phyloP scores from a whole-genome alignment of 371 early-diverging fungal species.

The Mortierella sp. region DNA sequence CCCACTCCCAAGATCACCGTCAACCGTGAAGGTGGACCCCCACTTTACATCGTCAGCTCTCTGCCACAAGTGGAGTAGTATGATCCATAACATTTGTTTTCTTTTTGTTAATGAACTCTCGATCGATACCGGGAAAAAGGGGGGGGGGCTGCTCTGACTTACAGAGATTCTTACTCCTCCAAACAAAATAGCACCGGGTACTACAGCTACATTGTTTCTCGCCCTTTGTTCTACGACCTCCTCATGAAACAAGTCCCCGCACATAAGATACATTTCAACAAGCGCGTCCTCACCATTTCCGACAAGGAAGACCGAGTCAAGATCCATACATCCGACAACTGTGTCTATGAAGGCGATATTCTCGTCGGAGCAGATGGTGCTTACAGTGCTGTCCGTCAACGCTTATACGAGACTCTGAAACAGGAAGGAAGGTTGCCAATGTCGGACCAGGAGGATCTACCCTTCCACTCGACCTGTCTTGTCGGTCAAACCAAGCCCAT shows the following conservation, averaged over 20 bases:
- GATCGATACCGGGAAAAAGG: background rate
- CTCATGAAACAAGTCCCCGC: slow-evolving; percentile 2
- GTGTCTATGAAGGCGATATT: slow-evolving; percentile 6
- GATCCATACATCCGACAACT: slow-evolving; percentile 16
- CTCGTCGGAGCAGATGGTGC: slow-evolving; percentile 25
- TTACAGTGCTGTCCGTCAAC: slow-evolving; percentile 15
- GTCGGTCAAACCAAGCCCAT: background rate
- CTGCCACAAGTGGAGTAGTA: slow-evolving; percentile 5
- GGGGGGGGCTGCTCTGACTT: background rate
- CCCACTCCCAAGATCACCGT: slow-evolving; percentile 2
- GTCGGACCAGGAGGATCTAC: slow-evolving; percentile 7
- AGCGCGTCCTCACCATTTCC: slow-evolving; percentile 16
- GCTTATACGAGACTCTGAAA: background rate
- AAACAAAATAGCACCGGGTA: background rate
- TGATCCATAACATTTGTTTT: background rate
- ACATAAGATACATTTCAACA: slow-evolving; percentile 16
- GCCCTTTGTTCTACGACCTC: slow-evolving; percentile 19
- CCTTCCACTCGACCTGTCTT: slow-evolving; percentile 12
- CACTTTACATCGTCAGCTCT: slow-evolving; percentile 1
- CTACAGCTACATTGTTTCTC: slow-evolving; percentile 8
- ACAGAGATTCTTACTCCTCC: background rate
- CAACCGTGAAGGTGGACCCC: slow-evolving; percentile 4
- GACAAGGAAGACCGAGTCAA: slow-evolving; percentile 11
- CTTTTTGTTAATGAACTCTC: background rate
- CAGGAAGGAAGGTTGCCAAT: slow-evolving; percentile 1